Conservation (phyloP, 768 basidiomycete genomes). For the Asterophora parasitica region DNA sequence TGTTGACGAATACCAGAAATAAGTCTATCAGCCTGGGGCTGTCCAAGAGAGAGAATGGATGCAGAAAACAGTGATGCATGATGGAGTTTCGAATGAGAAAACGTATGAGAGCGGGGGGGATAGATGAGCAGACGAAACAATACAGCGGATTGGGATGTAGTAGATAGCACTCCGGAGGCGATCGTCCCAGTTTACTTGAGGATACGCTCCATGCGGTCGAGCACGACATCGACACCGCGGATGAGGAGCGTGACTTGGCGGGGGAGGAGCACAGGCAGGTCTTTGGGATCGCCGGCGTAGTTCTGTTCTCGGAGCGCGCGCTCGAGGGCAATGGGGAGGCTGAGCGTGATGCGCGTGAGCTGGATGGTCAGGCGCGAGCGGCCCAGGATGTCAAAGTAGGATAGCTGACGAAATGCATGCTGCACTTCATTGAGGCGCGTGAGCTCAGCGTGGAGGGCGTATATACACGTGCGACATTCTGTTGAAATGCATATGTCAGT, state of each 20-base stretch:
- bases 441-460: conserved; percentile 68
- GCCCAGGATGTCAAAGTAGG: conserved; percentile 73
- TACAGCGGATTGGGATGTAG: no score
- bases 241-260: conserved; percentile 55
- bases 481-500: neutral
- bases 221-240: conserved; percentile 53
- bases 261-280: conserved; percentile 41
- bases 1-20: conserved; percentile 5
- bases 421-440: conserved; percentile 80
- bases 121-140: neutral
- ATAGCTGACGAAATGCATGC: conserved; percentile 65
- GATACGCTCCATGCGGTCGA: conserved; percentile 64
- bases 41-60: conserved; percentile 3
- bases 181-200: conserved; percentile 26
- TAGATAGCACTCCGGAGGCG: neutral
- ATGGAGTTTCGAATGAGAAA: neutral
- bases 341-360: conserved; percentile 71
- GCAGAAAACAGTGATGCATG: neutral
- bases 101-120: neutral
- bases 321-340: conserved; percentile 71
- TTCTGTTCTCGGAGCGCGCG: conserved; percentile 53
- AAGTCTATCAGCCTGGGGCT: conserved; percentile 9
- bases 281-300: conserved; percentile 6
- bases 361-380: conserved; percentile 74
- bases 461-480: conserved; percentile 76